A percentile compares a stretch with the other conserved stretches of the same genome.
Evolutionary conservation across 352 stramenopile species (phyloP).

Genomic region (Phytophthora tentaculata): DNA sequence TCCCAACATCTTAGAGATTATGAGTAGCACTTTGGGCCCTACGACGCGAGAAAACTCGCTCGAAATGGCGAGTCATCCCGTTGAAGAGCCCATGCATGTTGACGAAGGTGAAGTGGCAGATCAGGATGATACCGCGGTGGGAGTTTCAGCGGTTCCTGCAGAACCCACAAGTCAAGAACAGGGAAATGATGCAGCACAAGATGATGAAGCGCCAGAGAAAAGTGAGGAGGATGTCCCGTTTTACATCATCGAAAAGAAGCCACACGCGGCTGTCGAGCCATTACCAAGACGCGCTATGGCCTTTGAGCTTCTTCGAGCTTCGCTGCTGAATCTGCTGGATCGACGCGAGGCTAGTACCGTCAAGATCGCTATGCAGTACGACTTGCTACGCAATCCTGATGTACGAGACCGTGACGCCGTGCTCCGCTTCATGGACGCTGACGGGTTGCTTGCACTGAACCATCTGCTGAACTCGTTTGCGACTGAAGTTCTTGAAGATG

Average conservation of each 20-base stretch:
- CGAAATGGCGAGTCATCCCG: constrained; percentile 45
- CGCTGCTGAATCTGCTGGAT: constrained; percentile 65
- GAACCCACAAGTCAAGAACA: background rate
- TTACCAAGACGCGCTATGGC: constrained; percentile 55
- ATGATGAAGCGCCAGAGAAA: background rate
- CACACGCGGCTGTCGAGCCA: constrained; percentile 37
- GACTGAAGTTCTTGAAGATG: constrained; percentile 35
- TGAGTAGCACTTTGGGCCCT: constrained; percentile 18
- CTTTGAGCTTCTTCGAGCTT: constrained; percentile 65
- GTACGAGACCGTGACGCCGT: constrained; percentile 70
- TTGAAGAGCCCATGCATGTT: constrained; percentile 39
- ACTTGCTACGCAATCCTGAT: constrained; percentile 64
- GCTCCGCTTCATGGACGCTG: constrained; percentile 63
- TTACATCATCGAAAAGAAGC: constrained; percentile 58
- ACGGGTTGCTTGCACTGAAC: constrained; percentile 66
- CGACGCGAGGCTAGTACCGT: constrained; percentile 38
- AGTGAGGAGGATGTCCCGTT: constrained; percentile 31
- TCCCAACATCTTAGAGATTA: constrained; percentile 42
- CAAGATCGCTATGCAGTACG: constrained; percentile 61
- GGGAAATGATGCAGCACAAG: background rate
- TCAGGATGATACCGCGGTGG: constrained; percentile 8
- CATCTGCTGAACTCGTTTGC: constrained; percentile 50
- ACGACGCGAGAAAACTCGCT: constrained; percentile 31
- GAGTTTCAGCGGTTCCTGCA: constrained; percentile 5
- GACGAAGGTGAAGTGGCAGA: constrained; percentile 36